Conservation (phyloP, 306 rosid species). For the Cyamopsis tetragonoloba region DNA sequence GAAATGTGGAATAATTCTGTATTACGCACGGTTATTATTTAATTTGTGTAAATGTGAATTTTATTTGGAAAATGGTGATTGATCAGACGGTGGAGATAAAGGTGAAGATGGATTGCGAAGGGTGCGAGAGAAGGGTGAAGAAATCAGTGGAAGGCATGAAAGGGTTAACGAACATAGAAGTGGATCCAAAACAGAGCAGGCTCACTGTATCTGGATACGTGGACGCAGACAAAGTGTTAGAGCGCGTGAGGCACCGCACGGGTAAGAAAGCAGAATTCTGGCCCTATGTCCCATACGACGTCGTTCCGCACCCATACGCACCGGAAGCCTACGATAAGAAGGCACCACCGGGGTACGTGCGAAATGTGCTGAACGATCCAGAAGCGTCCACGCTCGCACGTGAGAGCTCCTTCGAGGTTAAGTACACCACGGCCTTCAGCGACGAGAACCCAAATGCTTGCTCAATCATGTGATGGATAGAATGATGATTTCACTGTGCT, state of each 20-base stretch:
- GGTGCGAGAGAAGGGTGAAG: conserved; percentile 66
- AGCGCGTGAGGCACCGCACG: conserved; percentile 59
- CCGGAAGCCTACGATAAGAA: conserved; percentile 56
- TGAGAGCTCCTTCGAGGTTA: conserved; percentile 66
- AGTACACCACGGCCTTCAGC: conserved; percentile 69
- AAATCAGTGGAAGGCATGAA: conserved; percentile 62
- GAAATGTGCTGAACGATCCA: conserved; percentile 35
- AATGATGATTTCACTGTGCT: too few species aligned
- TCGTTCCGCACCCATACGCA: conserved; percentile 57
- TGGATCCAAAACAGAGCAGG: conserved; percentile 53
- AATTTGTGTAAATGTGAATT: too few species aligned
- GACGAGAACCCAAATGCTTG: conserved; percentile 62
- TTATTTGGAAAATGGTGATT: too few species aligned
- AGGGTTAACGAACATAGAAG: conserved; percentile 49
- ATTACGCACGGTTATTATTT: too few species aligned
- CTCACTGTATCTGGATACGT: conserved; percentile 56
- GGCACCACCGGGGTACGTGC: conserved; percentile 72
- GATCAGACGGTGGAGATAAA: conserved; percentile 60
- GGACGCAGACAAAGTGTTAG: conserved; percentile 45
- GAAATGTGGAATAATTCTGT: too few species aligned
- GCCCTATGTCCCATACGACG: conserved; percentile 72
- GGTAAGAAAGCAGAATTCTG: conserved; percentile 63
- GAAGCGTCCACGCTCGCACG: conserved; percentile 44
- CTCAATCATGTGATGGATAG: conserved; percentile 43
- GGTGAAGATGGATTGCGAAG: conserved; percentile 71